These are phyloP conservation scores for Gossypium laxum DNA, from an alignment of 441 rosid genomes.

Conservation along the genomic window DNA sequence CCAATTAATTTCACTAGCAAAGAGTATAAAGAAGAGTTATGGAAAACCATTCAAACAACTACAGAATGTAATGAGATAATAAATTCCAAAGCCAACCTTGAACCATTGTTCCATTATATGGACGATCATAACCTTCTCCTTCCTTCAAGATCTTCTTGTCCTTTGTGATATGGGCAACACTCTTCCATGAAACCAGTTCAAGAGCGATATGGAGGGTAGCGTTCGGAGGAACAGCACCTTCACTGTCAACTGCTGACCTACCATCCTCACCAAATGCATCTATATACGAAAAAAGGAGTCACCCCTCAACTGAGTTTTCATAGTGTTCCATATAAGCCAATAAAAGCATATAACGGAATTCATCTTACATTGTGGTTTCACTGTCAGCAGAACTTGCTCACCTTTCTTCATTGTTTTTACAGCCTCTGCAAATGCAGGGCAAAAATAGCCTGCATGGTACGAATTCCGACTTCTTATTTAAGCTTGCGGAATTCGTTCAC, in stretches of 20 bases:
- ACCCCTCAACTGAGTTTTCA: not conserved
- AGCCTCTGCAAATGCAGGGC: conserved; percentile 43
- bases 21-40: not conserved
- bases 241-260: not conserved
- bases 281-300: conserved; percentile 11
- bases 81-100: conserved; percentile 23
- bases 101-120: conserved; percentile 48
- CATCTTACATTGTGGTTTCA: conserved; percentile 23
- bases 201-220: conserved; percentile 31
- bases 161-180: conserved; percentile 42
- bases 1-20: conserved; percentile 38
- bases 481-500: not conserved
- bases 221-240: conserved; percentile 17
- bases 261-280: conserved; percentile 37
- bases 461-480: not conserved
- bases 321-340: not conserved
- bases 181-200: conserved; percentile 57
- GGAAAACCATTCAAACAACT: not conserved
- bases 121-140: conserved; percentile 57
- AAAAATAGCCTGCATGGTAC: conserved; percentile 26
- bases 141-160: conserved; percentile 41
- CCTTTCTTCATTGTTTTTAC: conserved; percentile 60
- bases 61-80: not conserved
- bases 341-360: not conserved
- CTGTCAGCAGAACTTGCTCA: conserved; percentile 44